Evolutionary conservation across 805 yeast species (phyloP).

Genomic region (Lipomyces anomalus): DNA sequence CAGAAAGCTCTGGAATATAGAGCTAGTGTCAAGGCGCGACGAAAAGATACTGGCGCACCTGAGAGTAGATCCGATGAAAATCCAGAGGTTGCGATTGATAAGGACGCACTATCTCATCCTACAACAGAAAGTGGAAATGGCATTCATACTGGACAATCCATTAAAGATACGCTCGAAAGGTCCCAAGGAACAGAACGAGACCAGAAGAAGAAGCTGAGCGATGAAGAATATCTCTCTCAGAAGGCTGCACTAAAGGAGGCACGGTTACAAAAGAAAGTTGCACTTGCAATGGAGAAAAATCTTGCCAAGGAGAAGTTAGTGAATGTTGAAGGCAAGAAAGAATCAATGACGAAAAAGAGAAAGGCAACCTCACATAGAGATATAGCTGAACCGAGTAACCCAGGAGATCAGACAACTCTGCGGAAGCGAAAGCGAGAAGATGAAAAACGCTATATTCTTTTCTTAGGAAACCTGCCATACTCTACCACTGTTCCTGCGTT

Average conservation of each 20-base stretch:
- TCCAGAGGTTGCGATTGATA: too few relatives aligned
- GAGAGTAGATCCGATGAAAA: too few relatives aligned
- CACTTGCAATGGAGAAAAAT: constrained; percentile 1
- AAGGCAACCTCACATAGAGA: constrained; percentile 3
- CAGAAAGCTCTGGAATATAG: constrained; percentile 26
- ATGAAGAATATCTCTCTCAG: constrained; percentile 3
- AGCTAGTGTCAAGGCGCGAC: constrained; percentile 10
- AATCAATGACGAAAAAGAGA: constrained; percentile 3
- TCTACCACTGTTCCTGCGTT: constrained; percentile 58
- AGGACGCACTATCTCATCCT: too few relatives aligned
- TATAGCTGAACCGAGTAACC: constrained; percentile 8
- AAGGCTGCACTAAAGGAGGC: constrained; percentile 5
- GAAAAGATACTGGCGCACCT: too few relatives aligned
- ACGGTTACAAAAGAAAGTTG: background rate
- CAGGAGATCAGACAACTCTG: constrained; percentile 24
- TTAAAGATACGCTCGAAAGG: too few relatives aligned
- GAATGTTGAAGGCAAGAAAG: background rate
- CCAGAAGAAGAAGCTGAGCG: constrained; percentile 2
- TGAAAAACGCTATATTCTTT: constrained; percentile 70
- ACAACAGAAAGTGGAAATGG: too few relatives aligned
- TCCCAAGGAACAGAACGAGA: too few relatives aligned
- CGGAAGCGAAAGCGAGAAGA: constrained; percentile 33
- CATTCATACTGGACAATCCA: too few relatives aligned
- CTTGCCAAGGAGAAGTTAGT: background rate
- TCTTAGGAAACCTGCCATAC: constrained; percentile 87